phyloP scores from a whole-genome alignment of 495 filamentous ascomycete genomes.

The Clohesyomyces aquaticus region DNA sequence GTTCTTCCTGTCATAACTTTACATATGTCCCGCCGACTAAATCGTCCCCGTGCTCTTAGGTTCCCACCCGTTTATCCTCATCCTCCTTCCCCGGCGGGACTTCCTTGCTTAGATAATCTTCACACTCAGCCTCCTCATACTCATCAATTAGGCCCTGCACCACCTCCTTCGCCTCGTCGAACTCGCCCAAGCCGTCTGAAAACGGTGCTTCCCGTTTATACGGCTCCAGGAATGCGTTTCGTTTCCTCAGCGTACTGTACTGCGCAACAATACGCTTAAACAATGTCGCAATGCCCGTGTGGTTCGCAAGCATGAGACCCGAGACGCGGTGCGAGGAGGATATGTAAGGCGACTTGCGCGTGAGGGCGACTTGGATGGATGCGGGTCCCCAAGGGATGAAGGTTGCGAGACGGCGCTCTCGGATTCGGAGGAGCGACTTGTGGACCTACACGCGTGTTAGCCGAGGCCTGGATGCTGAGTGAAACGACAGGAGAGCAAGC shows the following conservation, averaged over 20 bases:
- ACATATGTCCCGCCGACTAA: too few species aligned
- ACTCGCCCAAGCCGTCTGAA: constrained; percentile 85
- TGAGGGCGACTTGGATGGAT: constrained; percentile 94
- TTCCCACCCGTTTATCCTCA: constrained; percentile 27
- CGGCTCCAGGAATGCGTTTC: constrained; percentile 92
- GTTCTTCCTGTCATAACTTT: too few species aligned
- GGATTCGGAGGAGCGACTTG: constrained; percentile 94
- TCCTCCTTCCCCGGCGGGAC: constrained; percentile 15
- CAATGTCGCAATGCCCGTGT: constrained; percentile 94
- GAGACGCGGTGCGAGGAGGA: constrained; percentile 88
- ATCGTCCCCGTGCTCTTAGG: constrained; percentile 1
- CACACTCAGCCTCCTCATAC: constrained; percentile 92
- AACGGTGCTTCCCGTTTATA: constrained; percentile 96
- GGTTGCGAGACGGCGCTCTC: constrained; percentile 88
- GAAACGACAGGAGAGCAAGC: background rate
- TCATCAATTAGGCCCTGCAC: constrained; percentile 86
- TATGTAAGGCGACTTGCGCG: constrained; percentile 94
- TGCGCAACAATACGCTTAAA: constrained; percentile 91
- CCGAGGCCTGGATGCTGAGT: background rate
- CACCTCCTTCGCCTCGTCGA: constrained; percentile 89
- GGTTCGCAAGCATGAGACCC: constrained; percentile 96
- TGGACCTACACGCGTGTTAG: constrained; percentile 60
- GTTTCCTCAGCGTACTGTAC: constrained; percentile 90
- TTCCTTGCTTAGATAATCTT: constrained; percentile 67
- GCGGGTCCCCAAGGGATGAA: constrained; percentile 99